Evolutionary conservation across 1,139 yeast genomes (phyloP).

Genomic region (Candida tunisiensis): DNA sequence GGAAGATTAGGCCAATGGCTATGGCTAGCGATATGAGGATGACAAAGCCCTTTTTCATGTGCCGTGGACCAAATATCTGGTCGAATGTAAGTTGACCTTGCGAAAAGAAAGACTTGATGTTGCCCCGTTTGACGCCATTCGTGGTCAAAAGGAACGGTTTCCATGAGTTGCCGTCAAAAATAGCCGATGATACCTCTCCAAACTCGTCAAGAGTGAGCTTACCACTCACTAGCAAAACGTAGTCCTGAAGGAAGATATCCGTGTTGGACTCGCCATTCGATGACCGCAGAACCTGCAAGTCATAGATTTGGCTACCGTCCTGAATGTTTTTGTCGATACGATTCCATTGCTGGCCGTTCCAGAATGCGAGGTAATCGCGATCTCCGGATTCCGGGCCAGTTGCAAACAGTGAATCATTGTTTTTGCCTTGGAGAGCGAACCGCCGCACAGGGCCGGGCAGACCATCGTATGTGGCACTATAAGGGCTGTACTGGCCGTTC

Average conservation of each 20-base stretch:
- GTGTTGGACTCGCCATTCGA: conserved; percentile 17
- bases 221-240: conserved; percentile 49
- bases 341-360: conserved; percentile 19
- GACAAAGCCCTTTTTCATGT: conserved; percentile 48
- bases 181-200: conserved; percentile 52
- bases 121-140: conserved; percentile 11
- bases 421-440: conserved; percentile 33
- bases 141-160: conserved; percentile 40
- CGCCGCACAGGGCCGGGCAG: conserved; percentile 28
- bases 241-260: conserved; percentile 25
- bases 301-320: conserved; percentile 13
- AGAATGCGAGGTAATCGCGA: conserved; percentile 15
- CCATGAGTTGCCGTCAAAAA: conserved; percentile 60
- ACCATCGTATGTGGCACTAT: conserved; percentile 10
- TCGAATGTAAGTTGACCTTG: conserved; percentile 8
- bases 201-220: conserved; percentile 29
- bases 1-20: conserved; percentile 63
- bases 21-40: conserved; percentile 81
- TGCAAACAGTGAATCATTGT: conserved; percentile 35
- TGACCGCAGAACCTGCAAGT: conserved; percentile 18
- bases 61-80: conserved; percentile 6
- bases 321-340: conserved; percentile 21
- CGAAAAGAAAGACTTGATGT: conserved; percentile 12
- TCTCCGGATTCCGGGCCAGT: conserved; percentile 29
- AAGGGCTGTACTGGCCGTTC: conserved; percentile 13